Conservation (phyloP, 2,329 filamentous ascomycete genomes). For the Truncatella angustata region DNA sequence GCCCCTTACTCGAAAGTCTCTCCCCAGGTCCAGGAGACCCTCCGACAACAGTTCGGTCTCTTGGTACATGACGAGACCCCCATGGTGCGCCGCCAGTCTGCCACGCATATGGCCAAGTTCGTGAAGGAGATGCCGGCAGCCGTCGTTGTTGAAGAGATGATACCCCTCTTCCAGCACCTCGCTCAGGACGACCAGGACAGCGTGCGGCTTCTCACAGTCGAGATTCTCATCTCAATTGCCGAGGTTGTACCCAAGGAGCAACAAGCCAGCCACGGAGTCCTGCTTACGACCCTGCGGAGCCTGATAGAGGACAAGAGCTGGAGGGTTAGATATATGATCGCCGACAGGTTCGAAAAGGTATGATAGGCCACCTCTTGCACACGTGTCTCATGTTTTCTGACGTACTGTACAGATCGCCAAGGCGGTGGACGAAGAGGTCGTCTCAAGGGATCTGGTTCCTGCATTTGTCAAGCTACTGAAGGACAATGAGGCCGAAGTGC, state of each 20-base stretch:
- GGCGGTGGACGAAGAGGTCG: conserved; percentile 95
- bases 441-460: conserved; percentile 89
- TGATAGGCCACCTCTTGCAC: too few relatives aligned
- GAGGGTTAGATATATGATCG: conserved; percentile 99
- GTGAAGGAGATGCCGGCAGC: conserved; percentile 93
- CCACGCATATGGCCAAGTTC: conserved; percentile 95
- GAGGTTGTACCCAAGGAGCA: conserved; percentile 98
- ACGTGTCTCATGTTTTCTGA: background rate
- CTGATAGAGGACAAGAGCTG: conserved; percentile 99
- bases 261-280: conserved; percentile 90
- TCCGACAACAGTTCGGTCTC: conserved; percentile 87
- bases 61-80: conserved; percentile 98
- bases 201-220: conserved; percentile 90
- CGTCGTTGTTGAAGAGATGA: conserved; percentile 97
- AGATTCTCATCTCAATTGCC: conserved; percentile 93
- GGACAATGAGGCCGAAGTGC: conserved; percentile 95
- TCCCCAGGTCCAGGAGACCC: conserved; percentile 80
- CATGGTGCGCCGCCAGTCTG: conserved; percentile 96
- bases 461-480: conserved; percentile 97
- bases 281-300: conserved; percentile 85
- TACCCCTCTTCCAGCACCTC: conserved; percentile 96
- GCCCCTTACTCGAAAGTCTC: conserved; percentile 91
- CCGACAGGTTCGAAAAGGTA: conserved; percentile 96
- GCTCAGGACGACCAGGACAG: conserved; percentile 97
- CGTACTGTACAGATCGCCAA: conserved; percentile 74